Conservation (phyloP, 1,284 basidiomycete species). For the Ceratobasidium sp. region DNA sequence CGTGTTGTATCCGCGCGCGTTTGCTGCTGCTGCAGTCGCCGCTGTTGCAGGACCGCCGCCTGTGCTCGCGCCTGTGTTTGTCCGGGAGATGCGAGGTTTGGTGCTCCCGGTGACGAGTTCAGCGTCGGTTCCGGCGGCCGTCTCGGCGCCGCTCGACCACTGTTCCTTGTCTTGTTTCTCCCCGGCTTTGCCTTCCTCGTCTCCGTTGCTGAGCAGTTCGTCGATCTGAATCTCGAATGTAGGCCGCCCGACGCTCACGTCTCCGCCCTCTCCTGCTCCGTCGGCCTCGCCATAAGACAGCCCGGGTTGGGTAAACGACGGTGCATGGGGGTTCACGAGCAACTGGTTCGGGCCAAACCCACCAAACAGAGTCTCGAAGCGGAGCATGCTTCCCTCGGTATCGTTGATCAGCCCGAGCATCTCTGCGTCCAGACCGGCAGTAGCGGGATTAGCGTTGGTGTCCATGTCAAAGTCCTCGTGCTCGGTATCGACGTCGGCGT, state of each 20-base stretch:
- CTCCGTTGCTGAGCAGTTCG: slow-evolving; percentile 69
- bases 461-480: slow-evolving; percentile 44
- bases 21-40: too few species aligned
- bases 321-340: slow-evolving; percentile 64
- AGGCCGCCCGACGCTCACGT: slow-evolving; percentile 74
- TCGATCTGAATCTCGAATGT: slow-evolving; percentile 85
- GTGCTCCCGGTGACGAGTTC: not conserved
- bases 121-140: slow-evolving; percentile 30
- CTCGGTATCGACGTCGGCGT: slow-evolving; percentile 43
- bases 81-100: slow-evolving; percentile 25
- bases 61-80: slow-evolving; percentile 32
- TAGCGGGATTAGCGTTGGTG: slow-evolving; percentile 36
- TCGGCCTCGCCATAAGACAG: slow-evolving; percentile 77
- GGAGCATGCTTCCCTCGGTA: slow-evolving; percentile 57
- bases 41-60: too few species aligned
- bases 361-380: slow-evolving; percentile 79
- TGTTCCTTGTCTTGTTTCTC: slow-evolving; percentile 33
- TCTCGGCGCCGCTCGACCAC: slow-evolving; percentile 32
- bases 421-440: slow-evolving; percentile 21
- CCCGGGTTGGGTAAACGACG: slow-evolving; percentile 72
- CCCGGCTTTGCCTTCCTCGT: slow-evolving; percentile 12
- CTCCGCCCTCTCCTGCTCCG: slow-evolving; percentile 56
- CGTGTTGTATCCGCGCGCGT: slow-evolving; percentile 30
- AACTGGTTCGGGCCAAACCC: slow-evolving; percentile 83
- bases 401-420: slow-evolving; percentile 37